Evolutionary conservation across 345 rosid genomes (phyloP).

Genomic region (Noccaea caerulescens): DNA sequence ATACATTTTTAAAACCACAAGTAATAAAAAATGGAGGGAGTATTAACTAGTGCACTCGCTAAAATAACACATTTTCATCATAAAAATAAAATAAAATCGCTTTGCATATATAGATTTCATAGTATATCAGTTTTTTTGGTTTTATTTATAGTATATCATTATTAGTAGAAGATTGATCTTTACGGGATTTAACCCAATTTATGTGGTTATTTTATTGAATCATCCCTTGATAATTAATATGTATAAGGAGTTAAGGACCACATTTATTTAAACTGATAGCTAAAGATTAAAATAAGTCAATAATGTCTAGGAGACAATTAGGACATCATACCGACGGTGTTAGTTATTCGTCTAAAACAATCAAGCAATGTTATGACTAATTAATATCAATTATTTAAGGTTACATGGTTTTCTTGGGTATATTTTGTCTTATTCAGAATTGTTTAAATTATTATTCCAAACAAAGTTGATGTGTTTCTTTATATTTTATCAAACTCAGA

Average conservation of each 20-base stretch:
- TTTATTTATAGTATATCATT: background rate
- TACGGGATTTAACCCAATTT: background rate
- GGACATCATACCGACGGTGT: conserved; percentile 23
- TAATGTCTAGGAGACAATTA: conserved; percentile 21
- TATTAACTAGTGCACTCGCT: too few relatives aligned
- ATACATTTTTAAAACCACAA: too few relatives aligned
- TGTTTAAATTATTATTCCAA: background rate
- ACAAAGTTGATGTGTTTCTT: conserved; percentile 7
- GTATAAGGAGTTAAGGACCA: background rate
- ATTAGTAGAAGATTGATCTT: background rate
- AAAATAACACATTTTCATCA: too few relatives aligned
- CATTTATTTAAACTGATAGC: background rate
- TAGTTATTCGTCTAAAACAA: conserved; percentile 6
- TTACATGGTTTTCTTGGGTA: background rate
- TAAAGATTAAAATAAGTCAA: background rate
- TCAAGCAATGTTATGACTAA: conserved; percentile 27
- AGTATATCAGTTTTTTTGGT: background rate
- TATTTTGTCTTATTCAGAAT: background rate
- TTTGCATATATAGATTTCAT: too few relatives aligned
- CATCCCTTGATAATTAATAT: background rate
- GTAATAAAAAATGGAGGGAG: too few relatives aligned
- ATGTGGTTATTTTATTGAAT: background rate
- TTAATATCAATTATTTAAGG: conserved; percentile 1
- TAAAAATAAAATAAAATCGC: too few relatives aligned
- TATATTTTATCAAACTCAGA: background rate